phyloP scores from a whole-genome alignment of 768 basidiomycete species.

The Tulasnella calospora region DNA sequence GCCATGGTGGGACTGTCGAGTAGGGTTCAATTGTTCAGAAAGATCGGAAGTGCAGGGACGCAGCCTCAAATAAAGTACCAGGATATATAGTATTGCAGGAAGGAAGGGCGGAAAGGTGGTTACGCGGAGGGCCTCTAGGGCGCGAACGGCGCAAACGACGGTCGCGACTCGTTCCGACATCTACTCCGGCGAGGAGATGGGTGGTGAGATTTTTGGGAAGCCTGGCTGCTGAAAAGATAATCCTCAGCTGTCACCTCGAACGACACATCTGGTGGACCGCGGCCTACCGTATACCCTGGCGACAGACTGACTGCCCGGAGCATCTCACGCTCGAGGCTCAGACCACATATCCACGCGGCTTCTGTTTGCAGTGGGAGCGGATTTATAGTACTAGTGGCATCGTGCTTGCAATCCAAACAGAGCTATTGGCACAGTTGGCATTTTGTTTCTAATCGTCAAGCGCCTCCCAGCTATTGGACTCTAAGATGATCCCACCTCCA shows the following conservation, averaged over 20 bases:
- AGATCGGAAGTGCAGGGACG: not conserved
- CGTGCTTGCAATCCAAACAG: no score
- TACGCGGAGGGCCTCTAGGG: not conserved
- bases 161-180: slow-evolving; percentile 3
- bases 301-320: not conserved
- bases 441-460: no score
- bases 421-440: no score
- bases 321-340: not conserved
- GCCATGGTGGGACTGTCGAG: not conserved
- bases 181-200: not conserved
- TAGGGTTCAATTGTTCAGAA: not conserved
- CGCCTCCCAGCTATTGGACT: no score
- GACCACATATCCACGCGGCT: not conserved
- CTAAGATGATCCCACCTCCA: no score
- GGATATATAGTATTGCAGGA: not conserved
- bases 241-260: not conserved
- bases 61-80: not conserved
- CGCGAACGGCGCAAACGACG: not conserved
- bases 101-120: not conserved
- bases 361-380: not conserved
- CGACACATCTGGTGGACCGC: not conserved
- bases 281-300: not conserved
- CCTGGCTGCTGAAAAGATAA: not conserved
- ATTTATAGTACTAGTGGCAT: not conserved
- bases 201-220: not conserved